A percentile compares a stretch with the other conserved stretches of the same genome.
Evolutionary conservation across 768 basidiomycete species (phyloP).

Genomic region (Amanita pseudoporphyria): DNA sequence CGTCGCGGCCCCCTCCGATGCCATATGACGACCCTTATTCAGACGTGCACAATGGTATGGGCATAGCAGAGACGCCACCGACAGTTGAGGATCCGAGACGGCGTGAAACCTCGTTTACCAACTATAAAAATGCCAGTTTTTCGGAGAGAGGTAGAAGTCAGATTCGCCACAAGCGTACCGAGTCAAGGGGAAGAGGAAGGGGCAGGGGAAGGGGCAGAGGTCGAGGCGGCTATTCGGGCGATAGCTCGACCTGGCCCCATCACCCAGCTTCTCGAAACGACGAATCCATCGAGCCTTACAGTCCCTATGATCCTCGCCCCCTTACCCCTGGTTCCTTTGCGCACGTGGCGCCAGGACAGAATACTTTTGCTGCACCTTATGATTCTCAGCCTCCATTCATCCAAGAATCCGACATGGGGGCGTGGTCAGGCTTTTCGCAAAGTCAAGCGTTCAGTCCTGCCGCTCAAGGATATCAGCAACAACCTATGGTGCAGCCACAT

Average conservation of each 20-base stretch:
- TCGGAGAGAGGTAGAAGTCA: constrained; percentile 1
- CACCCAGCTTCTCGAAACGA: neutral
- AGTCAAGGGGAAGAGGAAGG: constrained; percentile 26
- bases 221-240: constrained; percentile 21
- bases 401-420: neutral
- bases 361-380: neutral
- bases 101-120: neutral
- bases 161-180: neutral
- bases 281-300: neutral
- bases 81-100: neutral
- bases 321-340: constrained; percentile 4
- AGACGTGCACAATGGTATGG: constrained; percentile 27
- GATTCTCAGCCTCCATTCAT: neutral
- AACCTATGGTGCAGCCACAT: constrained; percentile 55
- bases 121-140: neutral
- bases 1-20: constrained; percentile 54
- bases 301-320: constrained; percentile 3
- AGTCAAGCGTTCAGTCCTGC: constrained; percentile 13
- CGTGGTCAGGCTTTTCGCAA: constrained; percentile 3
- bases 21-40: constrained; percentile 80
- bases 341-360: constrained; percentile 6
- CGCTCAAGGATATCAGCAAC: constrained; percentile 12
- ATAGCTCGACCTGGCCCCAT: constrained; percentile 10
- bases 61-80: constrained; percentile 14
- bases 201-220: constrained; percentile 29